Conservation (phyloP, 2,329 filamentous ascomycete species). For the Phialemonium atrogriseum region DNA sequence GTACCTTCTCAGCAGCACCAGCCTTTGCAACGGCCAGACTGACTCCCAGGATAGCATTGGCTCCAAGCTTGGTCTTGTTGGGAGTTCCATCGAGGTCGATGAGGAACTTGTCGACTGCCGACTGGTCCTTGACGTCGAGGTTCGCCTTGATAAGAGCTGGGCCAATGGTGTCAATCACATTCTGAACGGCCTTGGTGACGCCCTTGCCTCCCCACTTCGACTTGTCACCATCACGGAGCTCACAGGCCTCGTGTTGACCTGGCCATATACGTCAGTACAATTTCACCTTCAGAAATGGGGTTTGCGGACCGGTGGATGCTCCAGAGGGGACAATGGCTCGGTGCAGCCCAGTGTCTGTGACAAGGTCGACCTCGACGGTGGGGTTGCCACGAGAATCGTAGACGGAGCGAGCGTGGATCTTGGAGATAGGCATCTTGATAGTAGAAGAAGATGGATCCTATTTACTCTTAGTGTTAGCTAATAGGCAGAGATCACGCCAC, state of each 20-base stretch:
- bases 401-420: slow-evolving; percentile 88
- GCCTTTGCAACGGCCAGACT: slow-evolving; percentile 80
- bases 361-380: slow-evolving; percentile 95
- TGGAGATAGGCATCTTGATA: slow-evolving; percentile 76
- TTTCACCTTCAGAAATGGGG: slow-evolving; percentile 8
- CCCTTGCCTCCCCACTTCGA: slow-evolving; percentile 80
- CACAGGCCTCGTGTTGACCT: slow-evolving; percentile 86
- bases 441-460: no score
- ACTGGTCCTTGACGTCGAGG: slow-evolving; percentile 81
- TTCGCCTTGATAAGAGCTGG: slow-evolving; percentile 75
- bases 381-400: slow-evolving; percentile 99
- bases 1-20: slow-evolving; percentile 75
- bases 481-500: no score
- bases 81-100: slow-evolving; percentile 75
- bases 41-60: slow-evolving; percentile 84
- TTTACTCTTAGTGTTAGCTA: no score
- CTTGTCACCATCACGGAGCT: slow-evolving; percentile 88
- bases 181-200: slow-evolving; percentile 76
- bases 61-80: slow-evolving; percentile 83
- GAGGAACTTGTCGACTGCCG: slow-evolving; percentile 75
- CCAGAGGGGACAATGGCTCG: slow-evolving; percentile 96
- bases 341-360: slow-evolving; percentile 94
- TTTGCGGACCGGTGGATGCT: slow-evolving; percentile 75
- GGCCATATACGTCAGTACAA: slow-evolving; percentile 13
- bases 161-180: slow-evolving; percentile 75